These are phyloP conservation scores for Craterostigma plantagineum DNA, from an alignment of 257 asterid genomes.

Conservation along the genomic window DNA sequence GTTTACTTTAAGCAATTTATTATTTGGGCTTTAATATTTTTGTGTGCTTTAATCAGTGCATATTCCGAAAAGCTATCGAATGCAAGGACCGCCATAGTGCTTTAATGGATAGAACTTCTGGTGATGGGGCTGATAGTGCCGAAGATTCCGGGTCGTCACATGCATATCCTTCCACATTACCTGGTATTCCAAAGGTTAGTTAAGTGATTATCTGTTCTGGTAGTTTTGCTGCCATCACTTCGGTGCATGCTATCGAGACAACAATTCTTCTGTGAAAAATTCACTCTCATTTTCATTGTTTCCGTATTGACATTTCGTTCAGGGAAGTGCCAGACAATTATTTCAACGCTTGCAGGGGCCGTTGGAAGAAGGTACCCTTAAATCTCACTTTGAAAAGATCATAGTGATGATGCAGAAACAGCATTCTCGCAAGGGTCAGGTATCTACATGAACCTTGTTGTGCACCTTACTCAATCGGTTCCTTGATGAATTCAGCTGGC, in stretches of 20 bases:
- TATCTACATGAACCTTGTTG: slow-evolving; percentile 9
- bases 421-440: slow-evolving; percentile 53
- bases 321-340: slow-evolving; percentile 97
- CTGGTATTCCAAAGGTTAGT: slow-evolving; percentile 88
- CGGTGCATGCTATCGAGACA: background rate
- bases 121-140: slow-evolving; percentile 94
- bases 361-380: slow-evolving; percentile 81
- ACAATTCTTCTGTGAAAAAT: too few relatives aligned
- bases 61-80: slow-evolving; percentile 80
- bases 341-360: slow-evolving; percentile 94
- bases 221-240: background rate
- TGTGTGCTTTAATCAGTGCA: slow-evolving; percentile 24
- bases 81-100: slow-evolving; percentile 82
- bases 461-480: slow-evolving; percentile 6
- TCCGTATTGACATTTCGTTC: slow-evolving; percentile 13
- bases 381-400: slow-evolving; percentile 88
- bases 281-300: slow-evolving; percentile 9
- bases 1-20: background rate
- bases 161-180: slow-evolving; percentile 79
- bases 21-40: slow-evolving; percentile 6
- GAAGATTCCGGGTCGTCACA: slow-evolving; percentile 92
- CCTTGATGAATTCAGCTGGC: background rate
- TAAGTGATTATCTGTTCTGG: background rate
- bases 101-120: slow-evolving; percentile 55
- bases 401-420: slow-evolving; percentile 49